Percentiles rank a stretch among this genome's conserved stretches.
Conservation (phyloP, 805 yeast genomes). For the Teunomyces cretensis region DNA sequence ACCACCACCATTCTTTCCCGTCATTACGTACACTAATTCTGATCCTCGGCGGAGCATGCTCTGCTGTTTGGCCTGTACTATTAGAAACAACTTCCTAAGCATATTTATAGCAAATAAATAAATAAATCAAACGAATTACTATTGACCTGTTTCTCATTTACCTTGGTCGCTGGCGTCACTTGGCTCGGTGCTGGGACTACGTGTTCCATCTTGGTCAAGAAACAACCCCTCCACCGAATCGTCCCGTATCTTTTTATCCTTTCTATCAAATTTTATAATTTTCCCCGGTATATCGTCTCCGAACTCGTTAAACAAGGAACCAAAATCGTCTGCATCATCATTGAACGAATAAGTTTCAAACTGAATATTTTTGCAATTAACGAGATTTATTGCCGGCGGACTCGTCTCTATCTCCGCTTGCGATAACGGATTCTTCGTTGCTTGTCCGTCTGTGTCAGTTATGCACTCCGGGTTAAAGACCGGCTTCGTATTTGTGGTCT, state of each 20-base stretch:
- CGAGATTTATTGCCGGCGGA: constrained; percentile 33
- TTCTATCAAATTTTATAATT: constrained; percentile 2
- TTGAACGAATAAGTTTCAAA: constrained; percentile 28
- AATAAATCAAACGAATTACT: background rate
- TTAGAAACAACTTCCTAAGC: constrained; percentile 1
- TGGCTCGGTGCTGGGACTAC: constrained; percentile 1
- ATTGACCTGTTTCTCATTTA: background rate
- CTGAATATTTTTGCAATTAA: constrained; percentile 29
- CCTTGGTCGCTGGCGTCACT: background rate
- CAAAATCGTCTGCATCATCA: constrained; percentile 17
- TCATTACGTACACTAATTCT: background rate
- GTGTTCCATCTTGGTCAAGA: background rate
- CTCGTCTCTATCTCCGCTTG: constrained; percentile 61
- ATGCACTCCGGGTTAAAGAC: background rate
- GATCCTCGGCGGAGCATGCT: background rate
- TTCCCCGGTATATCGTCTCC: constrained; percentile 17
- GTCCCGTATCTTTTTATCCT: background rate
- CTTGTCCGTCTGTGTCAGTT: background rate
- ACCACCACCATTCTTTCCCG: background rate
- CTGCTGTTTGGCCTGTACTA: background rate
- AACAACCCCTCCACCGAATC: background rate
- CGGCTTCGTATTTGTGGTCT: too few relatives aligned
- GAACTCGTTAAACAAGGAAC: constrained; percentile 20
- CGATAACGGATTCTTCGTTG: constrained; percentile 32
- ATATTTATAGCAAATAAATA: constrained; percentile 1